Evolutionary conservation across 306 rosid species (phyloP).

Genomic region (Cyclanthera cordifolia): DNA sequence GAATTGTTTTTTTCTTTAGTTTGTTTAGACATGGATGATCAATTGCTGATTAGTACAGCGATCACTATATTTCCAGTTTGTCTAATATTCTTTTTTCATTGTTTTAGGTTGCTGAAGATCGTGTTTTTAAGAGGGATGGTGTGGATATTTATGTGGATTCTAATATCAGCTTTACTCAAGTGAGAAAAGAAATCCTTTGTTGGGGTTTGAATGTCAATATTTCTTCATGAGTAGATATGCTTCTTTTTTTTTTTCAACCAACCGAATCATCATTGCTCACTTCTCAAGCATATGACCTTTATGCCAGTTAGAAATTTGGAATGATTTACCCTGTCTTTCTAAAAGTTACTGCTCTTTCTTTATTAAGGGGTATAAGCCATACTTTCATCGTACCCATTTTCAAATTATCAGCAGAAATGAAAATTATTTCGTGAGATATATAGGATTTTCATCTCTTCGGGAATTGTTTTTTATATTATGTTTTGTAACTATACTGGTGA

Average conservation of each 20-base stretch:
- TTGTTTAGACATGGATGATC: background rate
- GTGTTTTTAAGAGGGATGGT: constrained; percentile 67
- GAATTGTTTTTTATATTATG: no score
- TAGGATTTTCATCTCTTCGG: background rate
- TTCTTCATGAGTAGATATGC: background rate
- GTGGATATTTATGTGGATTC: constrained; percentile 82
- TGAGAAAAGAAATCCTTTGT: constrained; percentile 19
- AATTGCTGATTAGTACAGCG: background rate
- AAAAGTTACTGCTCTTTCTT: background rate
- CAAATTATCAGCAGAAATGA: background rate
- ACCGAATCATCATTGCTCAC: background rate
- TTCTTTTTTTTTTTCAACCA: background rate
- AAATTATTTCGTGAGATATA: background rate
- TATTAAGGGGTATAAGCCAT: background rate
- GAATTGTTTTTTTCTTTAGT: background rate
- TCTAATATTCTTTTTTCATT: constrained; percentile 22
- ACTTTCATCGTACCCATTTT: background rate
- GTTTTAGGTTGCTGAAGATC: constrained; percentile 73
- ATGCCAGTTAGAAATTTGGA: background rate
- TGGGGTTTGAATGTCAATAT: background rate
- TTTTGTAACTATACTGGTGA: no score
- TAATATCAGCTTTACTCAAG: constrained; percentile 92
- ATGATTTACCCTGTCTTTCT: background rate
- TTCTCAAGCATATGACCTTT: background rate
- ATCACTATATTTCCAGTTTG: constrained; percentile 9